Conservation (phyloP, 164 flowering plant species). For the Macadamia integrifolia region DNA sequence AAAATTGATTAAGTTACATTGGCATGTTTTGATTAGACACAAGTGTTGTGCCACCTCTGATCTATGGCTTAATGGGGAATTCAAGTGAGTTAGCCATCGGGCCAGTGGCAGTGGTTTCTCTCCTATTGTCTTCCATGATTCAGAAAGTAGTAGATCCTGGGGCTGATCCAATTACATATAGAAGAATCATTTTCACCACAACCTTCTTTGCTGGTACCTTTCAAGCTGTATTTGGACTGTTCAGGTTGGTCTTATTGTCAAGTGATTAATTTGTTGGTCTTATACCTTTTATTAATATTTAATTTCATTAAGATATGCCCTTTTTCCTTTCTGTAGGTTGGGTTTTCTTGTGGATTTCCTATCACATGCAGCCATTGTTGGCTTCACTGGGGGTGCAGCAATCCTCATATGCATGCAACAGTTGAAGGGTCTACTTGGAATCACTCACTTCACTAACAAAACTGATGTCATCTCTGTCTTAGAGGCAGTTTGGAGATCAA, state of each 20-base stretch:
- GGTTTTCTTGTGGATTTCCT: conserved; percentile 86
- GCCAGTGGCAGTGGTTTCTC: conserved; percentile 83
- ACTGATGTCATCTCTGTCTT: conserved; percentile 74
- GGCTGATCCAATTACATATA: conserved; percentile 54
- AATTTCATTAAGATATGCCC: too few relatives aligned
- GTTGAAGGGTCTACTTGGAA: conserved; percentile 69
- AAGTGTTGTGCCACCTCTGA: conserved; percentile 75
- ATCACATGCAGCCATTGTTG: conserved; percentile 90
- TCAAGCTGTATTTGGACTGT: conserved; percentile 65
- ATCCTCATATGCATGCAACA: conserved; percentile 84
- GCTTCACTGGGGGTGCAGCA: conserved; percentile 95
- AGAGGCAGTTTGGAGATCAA: conserved; percentile 37
- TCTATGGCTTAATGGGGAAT: conserved; percentile 81
- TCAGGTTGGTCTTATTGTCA: conserved; percentile 37
- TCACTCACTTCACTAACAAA: conserved; percentile 59
- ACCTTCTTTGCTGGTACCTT: conserved; percentile 80
- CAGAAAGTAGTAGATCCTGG: conserved; percentile 49
- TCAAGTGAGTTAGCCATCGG: conserved; percentile 89
- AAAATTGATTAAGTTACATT: neutral
- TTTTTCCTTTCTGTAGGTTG: conserved; percentile 33
- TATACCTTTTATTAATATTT: too few relatives aligned
- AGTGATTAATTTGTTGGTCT: too few relatives aligned
- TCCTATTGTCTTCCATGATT: conserved; percentile 60
- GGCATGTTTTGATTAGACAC: conserved; percentile 41
- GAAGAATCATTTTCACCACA: conserved; percentile 53